Evolutionary conservation across 2,329 filamentous ascomycete species (phyloP), one percentile per base, ranked within the genome.

Genomic region (Diaporthe sp.): DNA sequence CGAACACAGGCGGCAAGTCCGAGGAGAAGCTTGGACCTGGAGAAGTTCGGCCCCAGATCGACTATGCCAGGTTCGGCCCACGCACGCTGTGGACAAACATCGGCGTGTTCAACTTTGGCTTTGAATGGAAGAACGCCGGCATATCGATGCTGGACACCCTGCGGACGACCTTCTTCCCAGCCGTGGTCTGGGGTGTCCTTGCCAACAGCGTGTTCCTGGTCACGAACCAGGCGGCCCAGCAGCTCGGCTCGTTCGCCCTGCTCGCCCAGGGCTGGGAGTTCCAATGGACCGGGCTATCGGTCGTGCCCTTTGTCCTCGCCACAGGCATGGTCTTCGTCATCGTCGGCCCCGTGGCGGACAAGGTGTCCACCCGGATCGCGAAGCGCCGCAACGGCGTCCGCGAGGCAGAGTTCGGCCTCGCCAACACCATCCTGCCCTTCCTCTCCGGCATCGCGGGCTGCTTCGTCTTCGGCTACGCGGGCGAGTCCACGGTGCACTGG

Each of bases 321-420:
- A 76, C 76, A n/a, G 71, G 73, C 13, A 45, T 78, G 35, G 77
- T 79, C 12, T 77, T 74, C 58, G 17, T 82, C 12, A 76, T 83
- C 28, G 80, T 78, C 0, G 81, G 82, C 2, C 80, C 78, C 7
- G 73, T 82, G 2, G 82, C 81, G 7, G 82, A 82, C 57, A 75
- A 73, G 10, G 71, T 81, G 10, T 77, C 80, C 40, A 82, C 82
- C 30, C 74, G 75, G 9, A 76, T 82, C 10, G 80, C 82, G n/a
- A 77, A 76, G 25, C 78, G 77, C 74, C 79, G 77, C 64, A 77
- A 77, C 57, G 78, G 77, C 66, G 54, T 71, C 2, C 80, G 82
- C 33, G 79, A 83, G 75, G 79, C 82, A 15, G 82, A 84, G 76
- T 80, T 81, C 66, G 80, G 80, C 57, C 80, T 83, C 15, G 77